Percentiles rank a stretch among this genome's conserved stretches.
Evolutionary conservation across 306 rosid species (phyloP).

Genomic region (Geum urbanum): DNA sequence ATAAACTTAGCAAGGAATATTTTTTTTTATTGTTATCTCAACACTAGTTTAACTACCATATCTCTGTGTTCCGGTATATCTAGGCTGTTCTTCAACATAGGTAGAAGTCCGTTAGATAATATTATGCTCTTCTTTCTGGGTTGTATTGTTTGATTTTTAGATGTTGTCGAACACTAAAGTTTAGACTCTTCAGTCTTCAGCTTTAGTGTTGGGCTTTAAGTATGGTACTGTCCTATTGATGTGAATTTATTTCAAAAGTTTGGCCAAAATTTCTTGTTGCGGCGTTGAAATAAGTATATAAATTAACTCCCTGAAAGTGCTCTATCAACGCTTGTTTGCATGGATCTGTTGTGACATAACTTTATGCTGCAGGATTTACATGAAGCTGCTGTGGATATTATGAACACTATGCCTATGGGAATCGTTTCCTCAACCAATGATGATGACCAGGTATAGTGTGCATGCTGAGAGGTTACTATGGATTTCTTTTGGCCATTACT

Average conservation of each 20-base stretch:
- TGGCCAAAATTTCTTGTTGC: neutral
- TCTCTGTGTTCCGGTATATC: neutral
- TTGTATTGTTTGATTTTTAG: neutral
- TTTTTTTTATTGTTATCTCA: too few relatives aligned
- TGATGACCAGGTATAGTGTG: conserved; percentile 65
- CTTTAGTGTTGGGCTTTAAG: neutral
- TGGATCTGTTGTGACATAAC: conserved; percentile 2
- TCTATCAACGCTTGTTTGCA: too few relatives aligned
- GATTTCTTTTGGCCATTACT: neutral
- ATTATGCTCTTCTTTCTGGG: neutral
- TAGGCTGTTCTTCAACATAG: neutral
- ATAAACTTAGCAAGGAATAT: neutral
- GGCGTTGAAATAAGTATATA: neutral
- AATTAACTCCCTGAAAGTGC: neutral
- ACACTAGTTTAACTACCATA: neutral
- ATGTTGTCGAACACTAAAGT: neutral
- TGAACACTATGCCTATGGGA: conserved; percentile 40
- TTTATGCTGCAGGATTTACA: conserved; percentile 53
- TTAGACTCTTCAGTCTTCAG: too few relatives aligned
- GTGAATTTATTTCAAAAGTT: neutral
- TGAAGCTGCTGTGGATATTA: conserved; percentile 44
- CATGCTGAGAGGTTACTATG: neutral
- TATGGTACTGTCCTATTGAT: neutral
- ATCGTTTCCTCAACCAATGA: conserved; percentile 54
- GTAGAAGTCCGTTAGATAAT: too few relatives aligned